Percentiles rank a stretch among this genome's conserved stretches.
Evolutionary conservation across 2,329 filamentous ascomycete species (phyloP).

Genomic region (Aspergillus viridinutans): DNA sequence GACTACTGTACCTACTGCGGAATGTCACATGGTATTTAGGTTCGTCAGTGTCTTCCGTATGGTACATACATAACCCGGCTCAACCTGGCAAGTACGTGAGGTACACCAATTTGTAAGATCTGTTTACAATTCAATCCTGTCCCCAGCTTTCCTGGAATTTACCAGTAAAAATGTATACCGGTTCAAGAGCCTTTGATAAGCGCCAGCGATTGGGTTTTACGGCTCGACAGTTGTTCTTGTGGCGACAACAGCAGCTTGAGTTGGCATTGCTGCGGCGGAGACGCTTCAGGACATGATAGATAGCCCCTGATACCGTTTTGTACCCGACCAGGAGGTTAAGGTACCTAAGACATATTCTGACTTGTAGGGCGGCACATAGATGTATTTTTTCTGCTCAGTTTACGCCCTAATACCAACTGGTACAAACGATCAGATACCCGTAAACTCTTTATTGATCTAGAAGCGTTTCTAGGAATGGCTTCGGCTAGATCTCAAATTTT

Average conservation of each 20-base stretch:
- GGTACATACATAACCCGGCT: not conserved
- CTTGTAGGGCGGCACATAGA: not conserved
- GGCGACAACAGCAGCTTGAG: not conserved
- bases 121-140: not conserved
- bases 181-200: not conserved
- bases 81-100: not conserved
- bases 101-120: not conserved
- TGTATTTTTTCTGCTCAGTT: not conserved
- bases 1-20: not conserved
- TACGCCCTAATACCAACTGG: not conserved
- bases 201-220: not conserved
- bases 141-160: not conserved
- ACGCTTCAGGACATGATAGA: not conserved
- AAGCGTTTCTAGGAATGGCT: not conserved
- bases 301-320: not conserved
- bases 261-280: not conserved
- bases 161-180: not conserved
- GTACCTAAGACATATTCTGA: not conserved
- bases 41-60: constrained; percentile 11
- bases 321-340: not conserved
- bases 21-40: constrained; percentile 1
- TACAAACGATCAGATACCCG: no score
- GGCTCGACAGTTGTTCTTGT: not conserved
- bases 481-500: not conserved
- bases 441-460: not conserved